A percentile compares a stretch with the other conserved stretches of the same genome.
phyloP scores from a whole-genome alignment of 257 asterid genomes.

The Solanum arcanum region DNA sequence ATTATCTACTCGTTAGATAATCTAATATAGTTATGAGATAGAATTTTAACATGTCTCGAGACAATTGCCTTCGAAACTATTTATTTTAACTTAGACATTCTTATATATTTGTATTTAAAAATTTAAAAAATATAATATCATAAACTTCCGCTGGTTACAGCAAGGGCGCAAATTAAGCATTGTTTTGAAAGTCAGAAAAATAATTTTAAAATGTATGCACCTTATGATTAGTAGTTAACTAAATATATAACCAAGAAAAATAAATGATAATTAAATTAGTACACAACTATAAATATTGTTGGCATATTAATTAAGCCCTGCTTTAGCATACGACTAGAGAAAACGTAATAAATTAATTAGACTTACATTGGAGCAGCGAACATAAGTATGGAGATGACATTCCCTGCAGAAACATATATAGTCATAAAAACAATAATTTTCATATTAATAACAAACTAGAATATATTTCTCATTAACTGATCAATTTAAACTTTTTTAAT shows the following conservation, averaged over 20 bases:
- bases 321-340: not conserved
- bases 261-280: not conserved
- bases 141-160: not conserved
- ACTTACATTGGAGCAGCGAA: conserved; percentile 48
- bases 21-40: not conserved
- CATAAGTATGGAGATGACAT: conserved; percentile 39
- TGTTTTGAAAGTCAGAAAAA: not conserved
- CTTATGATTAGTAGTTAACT: not conserved
- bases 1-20: not conserved
- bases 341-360: not conserved
- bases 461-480: not conserved
- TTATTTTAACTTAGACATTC: no score
- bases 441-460: not conserved
- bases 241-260: not conserved
- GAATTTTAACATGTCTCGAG: not conserved
- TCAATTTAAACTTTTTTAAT: not conserved
- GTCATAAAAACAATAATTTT: not conserved
- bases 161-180: no score
- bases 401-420: conserved; percentile 19
- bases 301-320: not conserved
- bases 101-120: no score
- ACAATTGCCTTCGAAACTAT: not conserved
- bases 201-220: not conserved
- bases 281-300: not conserved
- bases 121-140: no score